Conservation (phyloP, 495 filamentous ascomycete species). For the Penicillium coprophilum region DNA sequence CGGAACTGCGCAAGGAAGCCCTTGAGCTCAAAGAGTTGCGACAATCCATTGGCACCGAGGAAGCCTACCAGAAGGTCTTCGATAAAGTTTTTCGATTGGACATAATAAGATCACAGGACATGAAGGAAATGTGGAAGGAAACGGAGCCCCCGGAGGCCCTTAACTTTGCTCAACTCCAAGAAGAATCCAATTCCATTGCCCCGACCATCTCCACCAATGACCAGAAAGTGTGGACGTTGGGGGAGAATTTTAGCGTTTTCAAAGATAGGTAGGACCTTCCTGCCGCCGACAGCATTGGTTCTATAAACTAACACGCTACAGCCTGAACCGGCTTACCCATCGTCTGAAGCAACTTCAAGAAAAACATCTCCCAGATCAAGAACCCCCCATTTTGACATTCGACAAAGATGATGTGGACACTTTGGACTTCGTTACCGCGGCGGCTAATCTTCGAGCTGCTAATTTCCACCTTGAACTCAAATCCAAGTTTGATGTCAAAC, state of each 20-base stretch:
- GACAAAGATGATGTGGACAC: slow-evolving; percentile 98
- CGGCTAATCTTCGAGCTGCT: slow-evolving; percentile 81
- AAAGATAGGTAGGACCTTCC: slow-evolving; percentile 58
- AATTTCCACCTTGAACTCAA: slow-evolving; percentile 84
- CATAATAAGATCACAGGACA: slow-evolving; percentile 75
- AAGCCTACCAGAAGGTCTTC: slow-evolving; percentile 82
- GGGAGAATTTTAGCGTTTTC: slow-evolving; percentile 85
- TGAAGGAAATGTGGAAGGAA: slow-evolving; percentile 97
- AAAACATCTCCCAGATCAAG: slow-evolving; percentile 43
- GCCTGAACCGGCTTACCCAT: slow-evolving; percentile 71
- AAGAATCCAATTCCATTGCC: slow-evolving; percentile 52
- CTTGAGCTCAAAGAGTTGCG: slow-evolving; percentile 80
- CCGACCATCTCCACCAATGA: slow-evolving; percentile 60
- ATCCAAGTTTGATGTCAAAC: slow-evolving; percentile 95
- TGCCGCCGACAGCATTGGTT: background rate
- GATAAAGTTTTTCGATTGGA: slow-evolving; percentile 90
- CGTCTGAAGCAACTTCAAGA: slow-evolving; percentile 62
- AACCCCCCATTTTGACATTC: slow-evolving; percentile 69
- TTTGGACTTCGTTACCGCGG: slow-evolving; percentile 89
- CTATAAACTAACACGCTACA: slow-evolving; percentile 28
- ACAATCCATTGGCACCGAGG: slow-evolving; percentile 73
- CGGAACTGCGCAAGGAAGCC: slow-evolving; percentile 77
- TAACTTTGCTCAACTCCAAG: slow-evolving; percentile 55
- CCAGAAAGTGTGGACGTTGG: slow-evolving; percentile 74
- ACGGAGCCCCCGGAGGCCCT: slow-evolving; percentile 71